Conservation (phyloP, 192 early-diverging fungal genomes). For the Piromyces finnis region DNA sequence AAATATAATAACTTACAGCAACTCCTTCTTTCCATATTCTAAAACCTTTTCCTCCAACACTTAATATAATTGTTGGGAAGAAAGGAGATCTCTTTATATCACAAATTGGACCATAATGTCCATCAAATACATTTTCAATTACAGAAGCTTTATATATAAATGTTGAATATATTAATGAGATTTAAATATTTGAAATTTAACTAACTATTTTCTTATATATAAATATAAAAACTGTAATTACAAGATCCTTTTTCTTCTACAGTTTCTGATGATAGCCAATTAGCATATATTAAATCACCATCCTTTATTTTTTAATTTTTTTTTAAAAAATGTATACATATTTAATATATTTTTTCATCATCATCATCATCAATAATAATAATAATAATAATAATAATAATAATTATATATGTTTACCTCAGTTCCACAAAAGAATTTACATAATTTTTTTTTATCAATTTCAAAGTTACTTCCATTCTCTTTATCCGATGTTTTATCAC, state of each 20-base stretch:
- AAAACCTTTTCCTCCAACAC: conserved; percentile 38
- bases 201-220: no score
- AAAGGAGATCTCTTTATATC: conserved; percentile 42
- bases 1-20: conserved; percentile 5
- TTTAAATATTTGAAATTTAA: no score
- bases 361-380: no score
- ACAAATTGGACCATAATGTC: conserved; percentile 31
- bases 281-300: conserved; percentile 37
- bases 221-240: neutral
- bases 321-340: neutral
- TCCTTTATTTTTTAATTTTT: conserved; percentile 10
- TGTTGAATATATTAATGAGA: no score
- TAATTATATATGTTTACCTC: conserved; percentile 4
- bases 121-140: conserved; percentile 23
- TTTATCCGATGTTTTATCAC: neutral
- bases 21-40: conserved; percentile 37
- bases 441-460: neutral
- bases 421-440: conserved; percentile 34
- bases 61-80: conserved; percentile 37
- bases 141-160: conserved; percentile 14
- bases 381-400: no score
- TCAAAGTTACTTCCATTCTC: neutral
- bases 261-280: conserved; percentile 37
- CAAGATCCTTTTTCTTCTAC: conserved; percentile 32
- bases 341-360: no score